Base-by-base conservation (phyloP, 345 rosid genomes). In the Lepidium sativum region DNA sequence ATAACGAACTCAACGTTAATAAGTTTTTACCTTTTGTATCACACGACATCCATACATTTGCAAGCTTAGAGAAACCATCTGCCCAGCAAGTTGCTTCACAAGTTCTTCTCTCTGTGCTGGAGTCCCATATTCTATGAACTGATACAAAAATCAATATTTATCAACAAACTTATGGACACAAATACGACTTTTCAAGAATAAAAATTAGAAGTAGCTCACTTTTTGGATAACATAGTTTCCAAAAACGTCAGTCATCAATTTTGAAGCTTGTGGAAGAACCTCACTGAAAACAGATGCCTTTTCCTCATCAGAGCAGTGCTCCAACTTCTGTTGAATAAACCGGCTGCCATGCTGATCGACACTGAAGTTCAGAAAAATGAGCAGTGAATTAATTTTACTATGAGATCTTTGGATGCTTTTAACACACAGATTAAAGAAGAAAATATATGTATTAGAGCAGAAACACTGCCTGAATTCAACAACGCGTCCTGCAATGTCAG, bases 1-100 rank as follows among this genome's bases (percentile, higher is more conserved):
- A 35, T 45, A 15, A 2, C 6, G 43, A 67, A 54, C 35, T 6
- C 18, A 15, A 23, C 15, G 9, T 10, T 69, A 54, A 43, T 2
- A 38, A 38, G 23, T 54, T 55, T 74, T 55, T 74, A 91, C 99
- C 97, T 95, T 95, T 68, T 95, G 97, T 74, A 95, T 91, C 65
- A 95, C 99, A 62, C 99, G 96, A 51, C 99, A 91, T 51, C 99
- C 99, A 75, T 95, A 95, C 99, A 95, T 95, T 77, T 95, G 99
- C 74, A 95, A 72, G 78, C 99, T 88, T 77, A 95, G 78, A 59
- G 86, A 80, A 75, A 95, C 65, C 82, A 91, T 84, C 77, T 91
- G 92, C 63, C 96, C 96, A 65, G 77, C 73, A 75, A 95, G 92
- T 66, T 91, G 91, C 81, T 78, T 76, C n/a, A 91, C 89, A 49